Evolutionary conservation across 345 rosid genomes (phyloP).

Genomic region (Gossypium longicalyx): DNA sequence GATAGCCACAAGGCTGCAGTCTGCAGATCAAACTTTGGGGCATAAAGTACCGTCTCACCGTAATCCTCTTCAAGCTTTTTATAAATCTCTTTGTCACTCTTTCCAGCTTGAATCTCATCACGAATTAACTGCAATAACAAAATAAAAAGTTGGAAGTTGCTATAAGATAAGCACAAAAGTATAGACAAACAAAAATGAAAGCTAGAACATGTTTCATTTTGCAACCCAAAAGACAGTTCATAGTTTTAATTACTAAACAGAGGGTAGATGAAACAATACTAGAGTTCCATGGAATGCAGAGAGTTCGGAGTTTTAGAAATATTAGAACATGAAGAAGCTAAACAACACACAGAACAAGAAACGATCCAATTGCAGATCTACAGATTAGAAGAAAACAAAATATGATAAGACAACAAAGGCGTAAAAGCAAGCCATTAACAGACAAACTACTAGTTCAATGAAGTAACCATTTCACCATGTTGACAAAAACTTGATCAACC

Average conservation of each 20-base stretch:
- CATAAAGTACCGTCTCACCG: conserved; percentile 93
- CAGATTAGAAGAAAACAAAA: background rate
- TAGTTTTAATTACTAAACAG: background rate
- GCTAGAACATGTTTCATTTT: background rate
- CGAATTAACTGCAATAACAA: conserved; percentile 71
- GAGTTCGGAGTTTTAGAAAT: background rate
- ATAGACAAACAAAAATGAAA: background rate
- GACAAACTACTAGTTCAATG: background rate
- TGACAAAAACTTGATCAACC: background rate
- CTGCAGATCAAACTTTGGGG: conserved; percentile 89
- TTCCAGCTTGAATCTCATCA: conserved; percentile 80
- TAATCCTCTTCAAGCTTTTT: conserved; percentile 87
- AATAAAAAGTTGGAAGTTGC: background rate
- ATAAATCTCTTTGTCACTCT: conserved; percentile 84
- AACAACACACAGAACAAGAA: background rate
- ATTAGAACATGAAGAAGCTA: background rate
- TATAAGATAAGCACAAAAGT: background rate
- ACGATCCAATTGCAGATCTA: background rate
- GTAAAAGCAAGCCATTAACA: background rate
- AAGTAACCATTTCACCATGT: background rate
- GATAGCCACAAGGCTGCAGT: conserved; percentile 92
- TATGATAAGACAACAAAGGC: background rate
- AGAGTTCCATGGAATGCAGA: background rate
- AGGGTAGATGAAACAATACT: background rate
- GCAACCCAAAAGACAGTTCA: background rate